Base-by-base conservation (phyloP, 148 eudicot species). In the Gaultheria prostrata region DNA sequence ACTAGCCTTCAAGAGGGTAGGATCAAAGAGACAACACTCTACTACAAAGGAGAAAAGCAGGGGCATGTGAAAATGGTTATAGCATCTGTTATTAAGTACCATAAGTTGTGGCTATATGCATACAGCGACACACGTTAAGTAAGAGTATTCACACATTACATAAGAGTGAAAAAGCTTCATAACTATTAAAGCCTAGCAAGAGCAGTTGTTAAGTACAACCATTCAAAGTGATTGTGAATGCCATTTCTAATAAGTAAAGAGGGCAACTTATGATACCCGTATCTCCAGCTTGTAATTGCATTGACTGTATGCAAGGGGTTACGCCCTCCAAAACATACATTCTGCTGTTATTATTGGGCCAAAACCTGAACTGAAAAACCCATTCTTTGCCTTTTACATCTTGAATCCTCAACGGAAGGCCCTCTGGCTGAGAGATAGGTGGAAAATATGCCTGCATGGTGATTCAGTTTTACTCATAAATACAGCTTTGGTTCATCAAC, bases 301-400 rank as follows among this genome's bases (percentile, higher is more conserved):
- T 93, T 17, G 98, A 97, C 78, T 97, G 99, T 83, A 97, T 95
- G 90, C 98, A 97, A 57, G 99, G 98, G 63, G 99, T 95, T 81
- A 97, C 99, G 80, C 99, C 99, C 92, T 97, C 99, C 84, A 97
- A 86, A 79, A 97, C 99, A 79, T 97, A 97, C 99, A 97, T 97
- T 84, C 99, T 89, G 90, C 99, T 97, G 86, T 97, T 97, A 85
- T 97, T 97, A 80, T 97, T 97, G 33, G 99, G 99, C 99, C 99
- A 97, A 90, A 95, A 97, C 75, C 99, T 91, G 88, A 95, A 97
- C 91, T 97, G 99, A 83, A 97, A 97, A 61, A 90, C 84, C 99
- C 99, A 97, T 83, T 97, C 99, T 87, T 91, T 97, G 35, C 99
- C 99, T 91, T 97, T 93, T 48, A 95, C 91, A 80, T 97, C 99